Evolutionary conservation across 768 basidiomycete species (phyloP), one percentile per base, ranked within the genome.

Genomic region (Termitomyces eurrhizus): DNA sequence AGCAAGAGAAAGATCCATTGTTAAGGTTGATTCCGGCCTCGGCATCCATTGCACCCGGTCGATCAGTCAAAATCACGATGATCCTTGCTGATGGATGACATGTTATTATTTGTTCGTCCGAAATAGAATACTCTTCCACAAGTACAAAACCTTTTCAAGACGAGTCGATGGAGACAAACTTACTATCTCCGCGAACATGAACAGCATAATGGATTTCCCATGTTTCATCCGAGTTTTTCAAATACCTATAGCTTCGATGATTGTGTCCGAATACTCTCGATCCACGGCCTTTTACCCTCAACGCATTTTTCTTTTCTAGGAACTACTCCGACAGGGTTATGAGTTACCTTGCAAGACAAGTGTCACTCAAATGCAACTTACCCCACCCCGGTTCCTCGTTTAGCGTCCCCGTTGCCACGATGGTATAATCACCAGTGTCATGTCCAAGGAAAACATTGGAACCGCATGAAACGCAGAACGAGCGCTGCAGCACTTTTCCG

Each of bases 391-490:
- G 51, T 13, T 61, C 52, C 32, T 62, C 57, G 49, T 66, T 53
- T 6, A 66, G 18, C 21, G 66, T 62, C 8, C 64, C 64, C 2
- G 64, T 60, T 2, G 64, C 52, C 21, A 66, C 57, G 13, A 56
- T 44, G 18, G 37, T 61, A 39, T 59, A 59, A 24, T 65, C 51
- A 6, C 39, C 55, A 9, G 51, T 52, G 18, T 58, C 59, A 12
- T 55, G 49, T 14, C 18, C 58, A 21, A 66, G 57, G 46, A 75
- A 74, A 1, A 78, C 49, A 41, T 74, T 76, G n/a, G 75, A 74
- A 16, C 77, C 77, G 59, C 77, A 78, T 1, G 67, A 57, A 1
- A 60, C 64, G 51, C 77, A 78, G 63, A 78, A 78, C 36, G 64
- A 67, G 36, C 77, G 67, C 41, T 67, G 63, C 12, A 77, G 61